These are phyloP conservation scores for Kwoniella sp. DNA, from an alignment of 768 basidiomycete species.

Conservation along the genomic window DNA sequence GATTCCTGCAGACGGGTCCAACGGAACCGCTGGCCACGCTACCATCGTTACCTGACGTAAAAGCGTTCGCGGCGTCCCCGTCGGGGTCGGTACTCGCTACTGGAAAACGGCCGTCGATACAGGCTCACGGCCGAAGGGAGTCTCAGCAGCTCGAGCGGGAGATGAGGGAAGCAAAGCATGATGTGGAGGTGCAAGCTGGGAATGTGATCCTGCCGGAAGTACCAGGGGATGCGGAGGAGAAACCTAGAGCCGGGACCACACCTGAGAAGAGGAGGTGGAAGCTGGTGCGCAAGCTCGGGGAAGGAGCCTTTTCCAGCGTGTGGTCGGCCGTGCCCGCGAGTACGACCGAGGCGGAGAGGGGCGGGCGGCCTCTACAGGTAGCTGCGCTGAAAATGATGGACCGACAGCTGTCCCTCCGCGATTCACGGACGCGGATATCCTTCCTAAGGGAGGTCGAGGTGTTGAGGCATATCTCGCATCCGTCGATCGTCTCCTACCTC, in stretches of 20 bases:
- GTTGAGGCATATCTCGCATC: conserved; percentile 75
- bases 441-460: conserved; percentile 82
- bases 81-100: too few relatives aligned
- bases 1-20: not conserved
- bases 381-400: conserved; percentile 61
- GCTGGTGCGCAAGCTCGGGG: conserved; percentile 38
- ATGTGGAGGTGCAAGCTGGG: conserved; percentile 1
- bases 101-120: not conserved
- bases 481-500: conserved; percentile 68
- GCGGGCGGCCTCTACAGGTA: not conserved
- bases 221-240: not conserved
- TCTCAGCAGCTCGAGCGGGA: conserved; percentile 17
- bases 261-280: conserved; percentile 20
- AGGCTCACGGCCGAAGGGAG: conserved; percentile 10
- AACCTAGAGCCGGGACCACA: not conserved
- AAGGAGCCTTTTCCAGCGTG: conserved; percentile 48
- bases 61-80: not conserved
- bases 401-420: conserved; percentile 54
- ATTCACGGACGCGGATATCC: conserved; percentile 68
- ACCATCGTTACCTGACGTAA: conserved; percentile 12
- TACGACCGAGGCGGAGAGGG: not conserved
- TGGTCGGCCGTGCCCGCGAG: conserved; percentile 34
- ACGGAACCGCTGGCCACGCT: conserved; percentile 10
- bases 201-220: conserved; percentile 11
- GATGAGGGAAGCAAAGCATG: conserved; percentile 9